Conservation (phyloP, 1,284 basidiomycete species). For the Kalmanozyma brasiliensis region DNA sequence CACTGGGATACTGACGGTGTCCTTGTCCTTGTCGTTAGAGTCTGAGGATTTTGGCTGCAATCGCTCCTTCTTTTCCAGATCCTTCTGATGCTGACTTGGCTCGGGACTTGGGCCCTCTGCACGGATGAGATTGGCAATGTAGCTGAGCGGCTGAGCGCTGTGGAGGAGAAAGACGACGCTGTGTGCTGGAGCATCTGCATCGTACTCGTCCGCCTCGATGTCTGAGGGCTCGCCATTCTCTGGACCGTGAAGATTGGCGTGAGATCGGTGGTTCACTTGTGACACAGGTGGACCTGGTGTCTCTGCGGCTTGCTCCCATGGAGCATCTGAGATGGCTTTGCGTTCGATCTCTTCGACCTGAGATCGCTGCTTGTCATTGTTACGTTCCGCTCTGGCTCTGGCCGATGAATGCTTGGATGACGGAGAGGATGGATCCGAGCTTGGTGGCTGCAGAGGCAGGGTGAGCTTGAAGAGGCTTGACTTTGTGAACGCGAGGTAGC, state of each 20-base stretch:
- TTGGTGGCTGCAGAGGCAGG: slow-evolving; percentile 42
- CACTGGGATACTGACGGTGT: slow-evolving; percentile 17
- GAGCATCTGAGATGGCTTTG: slow-evolving; percentile 18
- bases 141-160: slow-evolving; percentile 57
- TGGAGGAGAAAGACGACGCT: slow-evolving; percentile 60
- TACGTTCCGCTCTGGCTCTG: slow-evolving; percentile 21
- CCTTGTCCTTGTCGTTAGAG: slow-evolving; percentile 6
- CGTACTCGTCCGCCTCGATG: slow-evolving; percentile 49
- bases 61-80: slow-evolving; percentile 6
- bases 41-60: background rate
- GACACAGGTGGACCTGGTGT: slow-evolving; percentile 39
- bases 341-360: slow-evolving; percentile 17
- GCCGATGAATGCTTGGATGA: slow-evolving; percentile 40
- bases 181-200: slow-evolving; percentile 56
- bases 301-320: slow-evolving; percentile 48
- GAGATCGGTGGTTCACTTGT: slow-evolving; percentile 38
- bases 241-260: slow-evolving; percentile 37
- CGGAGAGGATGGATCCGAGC: slow-evolving; percentile 27
- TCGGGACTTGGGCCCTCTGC: slow-evolving; percentile 58
- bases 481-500: slow-evolving; percentile 61
- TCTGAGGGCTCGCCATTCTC: slow-evolving; percentile 53
- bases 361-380: slow-evolving; percentile 1
- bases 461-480: slow-evolving; percentile 61
- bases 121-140: slow-evolving; percentile 55
- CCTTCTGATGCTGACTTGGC: slow-evolving; percentile 26